Base-by-base conservation (phyloP, 2,329 filamentous ascomycete genomes). In the Fusarium oligoseptatum region DNA sequence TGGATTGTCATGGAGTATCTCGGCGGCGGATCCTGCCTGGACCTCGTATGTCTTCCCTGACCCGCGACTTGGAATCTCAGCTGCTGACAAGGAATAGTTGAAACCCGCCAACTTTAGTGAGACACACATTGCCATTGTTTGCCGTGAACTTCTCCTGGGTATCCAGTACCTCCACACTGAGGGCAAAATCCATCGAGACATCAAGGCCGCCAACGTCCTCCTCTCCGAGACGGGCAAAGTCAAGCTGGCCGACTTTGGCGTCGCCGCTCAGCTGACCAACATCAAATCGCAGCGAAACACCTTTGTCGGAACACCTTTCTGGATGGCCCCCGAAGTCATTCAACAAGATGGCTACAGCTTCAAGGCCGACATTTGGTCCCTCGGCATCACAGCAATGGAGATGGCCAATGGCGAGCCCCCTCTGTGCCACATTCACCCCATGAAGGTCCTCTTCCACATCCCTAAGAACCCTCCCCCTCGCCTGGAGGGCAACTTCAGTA, bases 1-100 rank as follows among this genome's bases (percentile, higher is more conserved):
- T 99, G 97, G 97, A 99, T 99, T 81, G 95, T 98, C 68, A 99
- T 99, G 97, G 97, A 99, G 84, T 99, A 93, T 81, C 87, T 99
- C 12, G 97, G 97, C 7, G 97, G 97, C 73, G 97, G 97, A 45
- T 98, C 97, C 20, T 98, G 97, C 82, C 88, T 98, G 75, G 97
- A 99, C 82, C 84, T 99, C 87, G 94, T 97, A 89, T 79, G 87
- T 65, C 41, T 64, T 29, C 58, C 15, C 37, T 48, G 22, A 27
- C 37, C 50, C 43, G 41, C n/a, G n/a, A 17, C 8, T 58, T 36
- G 36, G 6, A 27, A 65, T 62, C 43, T 29, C 32, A 45, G 41
- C 36, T 45, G 52, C 64, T 76, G 27, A 65, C 63, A 32, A 27
- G 67, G 48, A 37, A 66, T 82, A 97, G 94, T 88, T 98, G 73